These are phyloP conservation scores for Saccharomycopsis fodiens DNA, from an alignment of 805 yeast species.

Conservation along the genomic window DNA sequence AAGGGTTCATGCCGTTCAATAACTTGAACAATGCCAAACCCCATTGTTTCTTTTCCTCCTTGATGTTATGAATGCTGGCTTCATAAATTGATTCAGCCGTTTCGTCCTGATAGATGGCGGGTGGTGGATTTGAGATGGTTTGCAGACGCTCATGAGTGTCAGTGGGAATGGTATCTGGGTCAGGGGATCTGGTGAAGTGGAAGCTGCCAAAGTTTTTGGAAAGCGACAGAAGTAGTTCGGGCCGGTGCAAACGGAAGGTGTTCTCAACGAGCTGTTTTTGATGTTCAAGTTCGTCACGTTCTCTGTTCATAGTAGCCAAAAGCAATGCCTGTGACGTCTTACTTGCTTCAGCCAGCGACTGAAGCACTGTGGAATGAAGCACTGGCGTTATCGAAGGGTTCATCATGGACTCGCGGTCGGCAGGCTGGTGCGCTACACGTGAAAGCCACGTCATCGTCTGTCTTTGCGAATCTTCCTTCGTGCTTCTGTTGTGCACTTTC, in stretches of 20 bases:
- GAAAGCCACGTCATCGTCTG: slow-evolving; percentile 16
- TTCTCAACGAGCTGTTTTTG: neutral
- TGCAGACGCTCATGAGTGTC: neutral
- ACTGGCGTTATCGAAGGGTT: slow-evolving; percentile 13
- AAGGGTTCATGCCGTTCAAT: neutral
- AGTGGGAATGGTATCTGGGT: neutral
- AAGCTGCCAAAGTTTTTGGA: slow-evolving; percentile 5
- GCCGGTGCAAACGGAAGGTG: neutral
- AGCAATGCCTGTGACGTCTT: slow-evolving; percentile 17
- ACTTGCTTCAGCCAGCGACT: slow-evolving; percentile 2
- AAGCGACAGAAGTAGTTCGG: neutral
- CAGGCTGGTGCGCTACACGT: neutral
- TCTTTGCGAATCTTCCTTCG: slow-evolving; percentile 1
- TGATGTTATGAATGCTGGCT: slow-evolving; percentile 1
- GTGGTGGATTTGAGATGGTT: neutral
- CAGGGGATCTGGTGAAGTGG: neutral
- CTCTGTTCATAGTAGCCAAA: slow-evolving; percentile 17
- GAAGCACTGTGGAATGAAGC: slow-evolving; percentile 8
- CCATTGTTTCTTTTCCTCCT: slow-evolving; percentile 14
- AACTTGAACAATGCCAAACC: slow-evolving; percentile 5
- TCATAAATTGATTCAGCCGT: neutral
- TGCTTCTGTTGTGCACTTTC: neutral
- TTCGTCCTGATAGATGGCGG: neutral
- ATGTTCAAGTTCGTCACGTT: slow-evolving; percentile 7
- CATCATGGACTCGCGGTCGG: neutral